A percentile compares a stretch with the other conserved stretches of the same genome.
Conservation (phyloP, 257 asterid species). For the Handroanthus guayacan region DNA sequence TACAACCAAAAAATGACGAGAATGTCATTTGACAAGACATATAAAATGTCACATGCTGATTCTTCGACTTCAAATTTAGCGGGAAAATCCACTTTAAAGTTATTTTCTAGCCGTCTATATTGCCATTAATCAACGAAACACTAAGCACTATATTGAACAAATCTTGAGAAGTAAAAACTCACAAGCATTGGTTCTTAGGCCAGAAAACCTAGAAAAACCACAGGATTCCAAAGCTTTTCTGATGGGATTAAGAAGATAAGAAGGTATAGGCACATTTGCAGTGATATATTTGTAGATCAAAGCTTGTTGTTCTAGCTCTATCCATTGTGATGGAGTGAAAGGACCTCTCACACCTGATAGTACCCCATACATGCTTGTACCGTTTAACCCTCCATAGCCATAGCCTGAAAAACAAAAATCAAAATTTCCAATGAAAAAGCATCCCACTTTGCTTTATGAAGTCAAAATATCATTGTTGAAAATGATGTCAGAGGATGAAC, state of each 20-base stretch:
- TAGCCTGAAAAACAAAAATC: slow-evolving; percentile 49
- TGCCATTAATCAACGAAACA: too few relatives aligned
- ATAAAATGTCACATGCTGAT: too few relatives aligned
- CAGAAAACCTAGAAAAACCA: slow-evolving; percentile 51
- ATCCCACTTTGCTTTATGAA: slow-evolving; percentile 6
- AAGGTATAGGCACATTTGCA: slow-evolving; percentile 75
- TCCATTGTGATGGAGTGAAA: slow-evolving; percentile 78
- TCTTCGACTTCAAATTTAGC: too few relatives aligned
- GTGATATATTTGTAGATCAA: slow-evolving; percentile 81
- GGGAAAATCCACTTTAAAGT: too few relatives aligned
- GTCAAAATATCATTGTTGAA: neutral
- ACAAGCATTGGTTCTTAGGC: slow-evolving; percentile 69
- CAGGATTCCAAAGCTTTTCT: slow-evolving; percentile 71
- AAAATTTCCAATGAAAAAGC: slow-evolving; percentile 1
- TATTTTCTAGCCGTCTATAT: too few relatives aligned
- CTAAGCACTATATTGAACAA: too few relatives aligned
- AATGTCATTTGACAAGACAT: too few relatives aligned
- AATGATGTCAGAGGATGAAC: too few relatives aligned
- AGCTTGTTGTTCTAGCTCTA: slow-evolving; percentile 84
- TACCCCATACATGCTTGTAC: slow-evolving; percentile 56
- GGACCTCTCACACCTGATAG: slow-evolving; percentile 58
- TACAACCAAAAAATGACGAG: too few relatives aligned
- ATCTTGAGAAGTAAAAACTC: slow-evolving; percentile 27
- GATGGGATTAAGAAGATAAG: slow-evolving; percentile 74
- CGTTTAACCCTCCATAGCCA: slow-evolving; percentile 49